Evolutionary conservation across 2,329 filamentous ascomycete genomes (phyloP), one percentile per base, ranked within the genome.

Genomic region (Elsinoe necatrix): DNA sequence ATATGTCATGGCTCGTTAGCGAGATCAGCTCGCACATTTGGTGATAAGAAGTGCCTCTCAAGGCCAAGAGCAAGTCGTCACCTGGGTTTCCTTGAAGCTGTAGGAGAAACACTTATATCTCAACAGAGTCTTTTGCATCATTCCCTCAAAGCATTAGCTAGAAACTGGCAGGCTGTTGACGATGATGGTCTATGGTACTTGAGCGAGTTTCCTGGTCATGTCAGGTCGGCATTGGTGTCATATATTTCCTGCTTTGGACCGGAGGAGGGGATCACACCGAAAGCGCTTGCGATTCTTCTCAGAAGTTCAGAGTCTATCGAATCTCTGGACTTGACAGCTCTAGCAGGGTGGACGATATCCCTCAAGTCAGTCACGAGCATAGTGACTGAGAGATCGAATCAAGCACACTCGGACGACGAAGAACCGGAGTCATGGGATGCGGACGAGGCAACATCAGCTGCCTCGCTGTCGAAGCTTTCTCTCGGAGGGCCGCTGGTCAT

Each of bases 141-240:
- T 4, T 66, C 75, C 14, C 64, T 85, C 35, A 80, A 77, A 61
- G 71, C 73, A 0, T 76, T 84, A 62, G 80, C 80, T 1, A 63
- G 67, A 21, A 74, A 81, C 21, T 85, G 81, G 81, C 66, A 73
- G 8, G 75, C 76, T 67, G 75, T 84, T 59, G 66, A 78, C 23
- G 73, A 78, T 54, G 81, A 82, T 60, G 80, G 84, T 62, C 75
- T 78, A 56, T 69, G 77, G 16, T 80, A 78, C 51, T 66, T 85
- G 2, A 69, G 73, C 1, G 70, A 76, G 2, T 63, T 84, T 11
- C 79, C 81, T 0, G 67, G 72, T 14, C 71, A 72, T 39, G 63
- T 82, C 4, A 81, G 81, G 61, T 68, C 77, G 59, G 66, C 73
- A 1, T 61, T 85, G 31, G 64, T 85, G 21, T 80, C 77, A 61